These are phyloP conservation scores for Stephania japonica DNA, from an alignment of 164 flowering plant genomes.

Conservation along the genomic window DNA sequence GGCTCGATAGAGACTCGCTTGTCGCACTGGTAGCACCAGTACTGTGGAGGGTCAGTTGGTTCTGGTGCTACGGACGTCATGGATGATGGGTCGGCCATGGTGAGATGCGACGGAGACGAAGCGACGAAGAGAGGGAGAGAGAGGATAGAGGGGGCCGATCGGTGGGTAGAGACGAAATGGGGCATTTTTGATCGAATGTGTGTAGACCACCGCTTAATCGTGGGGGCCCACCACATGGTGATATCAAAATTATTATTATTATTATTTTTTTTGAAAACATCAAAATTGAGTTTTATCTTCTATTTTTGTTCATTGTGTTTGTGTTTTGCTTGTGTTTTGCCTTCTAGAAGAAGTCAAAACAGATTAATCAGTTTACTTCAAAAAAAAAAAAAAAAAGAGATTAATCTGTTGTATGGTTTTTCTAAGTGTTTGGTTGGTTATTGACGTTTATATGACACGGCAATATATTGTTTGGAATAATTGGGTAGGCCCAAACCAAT, in stretches of 20 bases:
- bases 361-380: no score
- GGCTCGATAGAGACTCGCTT: conserved; percentile 67
- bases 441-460: no score
- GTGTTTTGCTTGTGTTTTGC: no score
- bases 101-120: background rate
- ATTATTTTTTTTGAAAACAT: no score
- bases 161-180: background rate
- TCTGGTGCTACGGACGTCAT: conserved; percentile 19
- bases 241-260: no score
- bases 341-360: no score
- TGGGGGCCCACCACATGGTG: background rate
- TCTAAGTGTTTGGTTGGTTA: no score
- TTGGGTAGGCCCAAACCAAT: no score
- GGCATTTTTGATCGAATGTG: background rate
- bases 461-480: no score
- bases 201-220: background rate
- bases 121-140: conserved; percentile 1
- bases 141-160: background rate
- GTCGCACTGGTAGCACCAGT: conserved; percentile 82
- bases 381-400: no score
- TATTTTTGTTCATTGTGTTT: no score
- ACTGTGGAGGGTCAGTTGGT: conserved; percentile 12
- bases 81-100: conserved; percentile 49
- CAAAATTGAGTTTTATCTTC: background rate
- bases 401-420: no score